These are phyloP conservation scores for Mortierella alpina DNA, from an alignment of 192 early-diverging fungal genomes.

Conservation along the genomic window DNA sequence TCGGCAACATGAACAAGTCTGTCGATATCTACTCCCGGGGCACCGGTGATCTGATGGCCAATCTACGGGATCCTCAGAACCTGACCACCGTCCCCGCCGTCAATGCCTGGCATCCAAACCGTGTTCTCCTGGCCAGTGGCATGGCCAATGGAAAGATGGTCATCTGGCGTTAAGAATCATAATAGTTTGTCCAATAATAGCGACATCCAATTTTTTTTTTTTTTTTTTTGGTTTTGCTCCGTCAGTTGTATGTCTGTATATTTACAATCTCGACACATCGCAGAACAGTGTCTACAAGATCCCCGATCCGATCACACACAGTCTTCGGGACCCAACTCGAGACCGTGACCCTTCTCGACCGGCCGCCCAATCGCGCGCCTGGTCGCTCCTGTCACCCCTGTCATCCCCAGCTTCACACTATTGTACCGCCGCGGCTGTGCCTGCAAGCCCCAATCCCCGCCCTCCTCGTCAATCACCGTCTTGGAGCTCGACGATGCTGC, in stretches of 20 bases:
- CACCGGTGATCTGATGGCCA: constrained; percentile 61
- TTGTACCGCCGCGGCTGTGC: constrained; percentile 45
- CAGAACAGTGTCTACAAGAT: too few species aligned
- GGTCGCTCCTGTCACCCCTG: constrained; percentile 36
- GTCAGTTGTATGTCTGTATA: too few species aligned
- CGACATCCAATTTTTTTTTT: too few species aligned
- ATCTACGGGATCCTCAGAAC: constrained; percentile 49
- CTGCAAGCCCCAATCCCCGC: constrained; percentile 39
- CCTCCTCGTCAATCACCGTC: constrained; percentile 46
- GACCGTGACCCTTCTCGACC: constrained; percentile 30
- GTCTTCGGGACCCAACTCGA: constrained; percentile 49
- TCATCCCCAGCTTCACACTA: constrained; percentile 48
- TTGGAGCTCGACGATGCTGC: constrained; percentile 4
- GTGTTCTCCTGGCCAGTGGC: constrained; percentile 60
- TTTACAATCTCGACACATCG: too few species aligned
- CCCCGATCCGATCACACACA: constrained; percentile 22
- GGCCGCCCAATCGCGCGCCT: constrained; percentile 45
- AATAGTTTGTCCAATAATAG: too few species aligned
- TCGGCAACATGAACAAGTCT: constrained; percentile 77
- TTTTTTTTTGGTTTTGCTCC: too few species aligned
- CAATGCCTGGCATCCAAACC: constrained; percentile 70
- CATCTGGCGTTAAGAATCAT: constrained; percentile 56
- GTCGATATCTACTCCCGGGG: constrained; percentile 70
- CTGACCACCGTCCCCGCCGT: constrained; percentile 69
- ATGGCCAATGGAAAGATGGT: constrained; percentile 71